Evolutionary conservation across 2,329 filamentous ascomycete genomes (phyloP), one percentile per base, ranked within the genome.

Genomic region (Nigrospora oryzae): DNA sequence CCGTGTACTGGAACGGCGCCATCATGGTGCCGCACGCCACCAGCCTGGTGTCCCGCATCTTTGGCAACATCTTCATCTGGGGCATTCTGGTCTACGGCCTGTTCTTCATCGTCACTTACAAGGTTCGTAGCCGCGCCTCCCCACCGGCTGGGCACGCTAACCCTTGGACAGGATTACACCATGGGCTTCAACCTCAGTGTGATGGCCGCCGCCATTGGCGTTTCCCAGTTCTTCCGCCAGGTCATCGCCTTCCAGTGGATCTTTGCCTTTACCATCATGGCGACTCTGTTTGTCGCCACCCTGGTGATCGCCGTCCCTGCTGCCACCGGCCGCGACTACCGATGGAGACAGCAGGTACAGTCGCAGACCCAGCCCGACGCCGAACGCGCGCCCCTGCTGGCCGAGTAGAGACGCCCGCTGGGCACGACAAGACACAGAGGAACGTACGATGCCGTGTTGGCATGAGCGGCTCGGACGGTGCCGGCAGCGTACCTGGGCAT

Each of bases 31-130:
- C 70, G n/a, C 73, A 87, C 58, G 75, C 81, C 8, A 68, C 82
- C 46, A 76, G 70, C 46, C 63, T 89, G 5, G 73, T 83, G 2
- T 83, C 86, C n/a, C 73, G 87, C 40, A 83, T 95, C 53, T 77
- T 93, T 19, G 89, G 86, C 42, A 95, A 95, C 60, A 71, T 95
- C 53, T 89, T 89, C 55, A 86, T 95, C 58, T 95, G 89, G 89
- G 80, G 83, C 23, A 82, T 91, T 51, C 69, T 91, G 36, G 79
- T 76, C 2, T 86, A 89, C 56, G 89, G 89, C 10, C 58, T 79
- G 34, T 87, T 89, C 63, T 91, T 90, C 69, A 74, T 95, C 43
- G 62, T 79, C 3, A 67, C 74, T 14, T 89, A 84, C 68, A 88
- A 86, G 72, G 88, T 79, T 52, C 53, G 65, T 56, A 45, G 34